Evolutionary conservation across 768 basidiomycete species (phyloP), one percentile per base, ranked within the genome.

Genomic region (Leccinum broughii): DNA sequence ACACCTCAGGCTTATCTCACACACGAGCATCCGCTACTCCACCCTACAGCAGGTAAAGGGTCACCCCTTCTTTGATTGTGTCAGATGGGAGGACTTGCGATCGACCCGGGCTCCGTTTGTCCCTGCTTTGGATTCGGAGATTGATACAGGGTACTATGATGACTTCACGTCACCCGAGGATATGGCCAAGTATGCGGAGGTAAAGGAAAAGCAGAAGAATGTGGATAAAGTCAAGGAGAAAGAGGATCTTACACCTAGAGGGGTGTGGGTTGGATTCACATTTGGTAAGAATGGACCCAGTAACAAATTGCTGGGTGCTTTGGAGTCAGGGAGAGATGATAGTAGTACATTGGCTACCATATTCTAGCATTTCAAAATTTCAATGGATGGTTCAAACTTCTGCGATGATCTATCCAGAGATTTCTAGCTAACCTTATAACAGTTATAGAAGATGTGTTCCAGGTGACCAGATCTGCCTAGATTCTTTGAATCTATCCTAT

Each of bases 121-220:
- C 6, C 97, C 97, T 28, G 89, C 93, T 10, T 83, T 98, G 35
- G 95, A 98, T 69, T 91, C 89, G 9, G 97, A 98, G 69, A 82
- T 92, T 59, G 97, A 99, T 70, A 94, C 95, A 1, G 95, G 94
- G 17, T 95, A 95, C 75, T 95, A 94, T 76, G 93, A 95, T 66
- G 93, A 94, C 71, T 95, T 95, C 72, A 88, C 88, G 2, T 89
- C 84, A 4, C 77, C 83, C 4, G 92, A 95, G 60, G 96, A 98
- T 70, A 98, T 98, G 95, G 94, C 93, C 54, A 98, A 98, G 77
- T 98, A 98, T 70, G 93, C 95, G 11, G 96, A 99, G 74, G 97
- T 99, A 7, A 86, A 91, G 75, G 97, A 97, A 80, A 99, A 98
- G 77, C 95, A 98, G 77, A 80, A 77, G 68, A 95, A 98, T 71